Evolutionary conservation across 2,329 filamentous ascomycete genomes (phyloP).

Genomic region (Gyromitra esculenta): DNA sequence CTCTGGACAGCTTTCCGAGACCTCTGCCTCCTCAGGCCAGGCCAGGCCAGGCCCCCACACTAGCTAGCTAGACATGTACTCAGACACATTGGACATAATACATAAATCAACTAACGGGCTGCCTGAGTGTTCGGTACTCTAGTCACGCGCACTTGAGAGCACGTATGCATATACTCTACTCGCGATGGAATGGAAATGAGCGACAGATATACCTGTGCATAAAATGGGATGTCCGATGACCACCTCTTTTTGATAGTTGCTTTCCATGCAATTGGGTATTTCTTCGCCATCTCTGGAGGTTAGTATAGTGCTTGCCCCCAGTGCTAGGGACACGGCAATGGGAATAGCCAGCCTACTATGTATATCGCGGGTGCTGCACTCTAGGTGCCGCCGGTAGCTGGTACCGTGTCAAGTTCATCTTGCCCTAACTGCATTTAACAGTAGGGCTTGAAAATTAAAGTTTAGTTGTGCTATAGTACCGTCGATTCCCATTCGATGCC

Average conservation of each 20-base stretch:
- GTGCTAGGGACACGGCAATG: not conserved
- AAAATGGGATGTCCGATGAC: conserved; percentile 18
- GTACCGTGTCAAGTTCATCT: not conserved
- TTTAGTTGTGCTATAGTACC: not conserved
- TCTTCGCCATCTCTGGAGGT: not conserved
- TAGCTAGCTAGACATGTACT: not conserved
- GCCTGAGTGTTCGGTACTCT: conserved; percentile 30
- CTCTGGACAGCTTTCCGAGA: not conserved
- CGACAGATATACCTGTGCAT: conserved; percentile 1
- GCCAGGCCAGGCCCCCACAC: conserved; percentile 6
- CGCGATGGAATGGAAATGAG: conserved; percentile 10
- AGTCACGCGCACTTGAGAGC: conserved; percentile 38
- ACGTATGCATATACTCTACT: not conserved
- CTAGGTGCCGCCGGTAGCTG: not conserved
- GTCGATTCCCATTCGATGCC: not conserved
- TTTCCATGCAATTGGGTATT: conserved; percentile 33
- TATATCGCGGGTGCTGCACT: conserved; percentile 12
- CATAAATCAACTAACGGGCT: conserved; percentile 11
- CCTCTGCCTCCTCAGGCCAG: not conserved
- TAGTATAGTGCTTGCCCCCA: conserved; percentile 1
- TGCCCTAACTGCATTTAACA: not conserved
- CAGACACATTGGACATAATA: conserved; percentile 1
- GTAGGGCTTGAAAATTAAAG: conserved; percentile 3
- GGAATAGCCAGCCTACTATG: not conserved
- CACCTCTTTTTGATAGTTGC: conserved; percentile 5